Conservation (phyloP, 768 basidiomycete species). For the Chalciporus piperatus region DNA sequence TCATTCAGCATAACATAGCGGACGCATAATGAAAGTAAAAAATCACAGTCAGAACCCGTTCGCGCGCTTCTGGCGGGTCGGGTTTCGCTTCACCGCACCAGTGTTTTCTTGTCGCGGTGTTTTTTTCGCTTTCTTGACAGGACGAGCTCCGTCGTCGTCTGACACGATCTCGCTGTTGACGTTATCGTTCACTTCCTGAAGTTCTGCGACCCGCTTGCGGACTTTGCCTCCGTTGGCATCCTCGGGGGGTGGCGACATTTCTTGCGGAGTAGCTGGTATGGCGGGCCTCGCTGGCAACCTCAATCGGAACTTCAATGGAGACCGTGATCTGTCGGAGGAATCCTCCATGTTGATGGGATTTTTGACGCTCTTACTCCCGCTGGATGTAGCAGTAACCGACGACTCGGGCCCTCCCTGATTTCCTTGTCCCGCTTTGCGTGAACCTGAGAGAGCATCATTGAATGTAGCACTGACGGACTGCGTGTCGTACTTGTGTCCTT, state of each 20-base stretch:
- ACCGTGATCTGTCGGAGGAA: too few species aligned
- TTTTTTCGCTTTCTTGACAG: neutral
- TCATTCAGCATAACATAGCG: neutral
- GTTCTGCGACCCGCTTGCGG: neutral
- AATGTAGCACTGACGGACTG: neutral
- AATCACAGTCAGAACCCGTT: conserved; percentile 2
- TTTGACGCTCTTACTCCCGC: neutral
- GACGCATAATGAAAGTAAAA: neutral
- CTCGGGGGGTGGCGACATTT: neutral
- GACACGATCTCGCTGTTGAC: neutral
- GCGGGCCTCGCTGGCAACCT: neutral
- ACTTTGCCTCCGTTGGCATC: neutral
- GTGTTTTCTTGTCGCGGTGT: too few species aligned
- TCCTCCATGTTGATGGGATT: too few species aligned
- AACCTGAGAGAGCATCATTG: neutral
- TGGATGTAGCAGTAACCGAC: neutral
- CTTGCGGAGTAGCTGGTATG: neutral
- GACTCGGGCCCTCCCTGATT: neutral
- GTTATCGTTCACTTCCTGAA: neutral
- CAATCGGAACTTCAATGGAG: neutral
- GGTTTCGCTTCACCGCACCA: neutral
- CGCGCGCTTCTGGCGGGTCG: neutral
- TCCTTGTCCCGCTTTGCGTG: neutral
- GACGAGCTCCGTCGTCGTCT: neutral
- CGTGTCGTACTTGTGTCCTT: neutral